Conservation (phyloP, 192 early-diverging fungal genomes). For the Endogone sp. region DNA sequence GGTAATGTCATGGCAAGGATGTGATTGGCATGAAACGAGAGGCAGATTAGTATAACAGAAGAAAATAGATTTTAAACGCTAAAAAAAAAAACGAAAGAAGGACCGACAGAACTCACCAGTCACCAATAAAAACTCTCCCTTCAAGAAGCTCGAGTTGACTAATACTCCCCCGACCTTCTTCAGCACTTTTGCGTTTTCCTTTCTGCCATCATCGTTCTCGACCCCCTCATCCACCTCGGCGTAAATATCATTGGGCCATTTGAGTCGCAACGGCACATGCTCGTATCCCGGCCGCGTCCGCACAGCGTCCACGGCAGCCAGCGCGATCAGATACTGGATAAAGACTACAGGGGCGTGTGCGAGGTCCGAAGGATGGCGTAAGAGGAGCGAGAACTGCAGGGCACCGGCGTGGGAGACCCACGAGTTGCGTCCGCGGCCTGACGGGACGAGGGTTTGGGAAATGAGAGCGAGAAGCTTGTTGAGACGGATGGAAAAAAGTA, state of each 20-base stretch:
- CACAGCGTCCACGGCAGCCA: constrained; percentile 82
- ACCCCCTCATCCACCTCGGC: constrained; percentile 42
- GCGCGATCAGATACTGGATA: constrained; percentile 89
- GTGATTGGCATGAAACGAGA: background rate
- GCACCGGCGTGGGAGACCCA: constrained; percentile 95
- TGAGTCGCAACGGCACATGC: constrained; percentile 77
- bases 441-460: background rate
- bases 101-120: constrained; percentile 56
- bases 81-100: background rate
- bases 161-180: constrained; percentile 89
- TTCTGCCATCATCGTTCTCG: constrained; percentile 11
- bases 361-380: constrained; percentile 64
- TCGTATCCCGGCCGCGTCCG: constrained; percentile 67
- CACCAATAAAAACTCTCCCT: constrained; percentile 72
- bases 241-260: constrained; percentile 99
- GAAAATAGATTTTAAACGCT: background rate
- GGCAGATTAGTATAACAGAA: background rate
- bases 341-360: constrained; percentile 70
- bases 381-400: constrained; percentile 78
- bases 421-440: constrained; percentile 85
- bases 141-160: constrained; percentile 74
- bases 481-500: background rate
- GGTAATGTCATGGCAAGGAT: constrained; percentile 4
- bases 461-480: background rate
- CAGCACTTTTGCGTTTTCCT: constrained; percentile 27